Percentiles rank a stretch among this genome's conserved stretches.
Evolutionary conservation across 352 stramenopile genomes (phyloP).

Genomic region (Globisporangium apiculatum): DNA sequence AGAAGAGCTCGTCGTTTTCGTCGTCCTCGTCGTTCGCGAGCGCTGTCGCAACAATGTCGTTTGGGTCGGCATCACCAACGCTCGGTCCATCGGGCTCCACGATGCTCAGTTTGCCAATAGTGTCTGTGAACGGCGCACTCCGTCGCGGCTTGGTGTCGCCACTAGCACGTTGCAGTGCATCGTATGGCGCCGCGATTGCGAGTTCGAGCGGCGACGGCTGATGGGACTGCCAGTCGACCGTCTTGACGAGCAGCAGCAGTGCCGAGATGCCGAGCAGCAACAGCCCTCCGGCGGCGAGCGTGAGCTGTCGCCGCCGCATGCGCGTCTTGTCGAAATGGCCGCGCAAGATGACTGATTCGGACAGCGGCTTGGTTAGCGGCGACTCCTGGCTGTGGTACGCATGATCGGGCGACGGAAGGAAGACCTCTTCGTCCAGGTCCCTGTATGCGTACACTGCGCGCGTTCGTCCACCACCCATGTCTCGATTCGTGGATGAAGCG

Average conservation of each 20-base stretch:
- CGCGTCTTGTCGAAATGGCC: slow-evolving; percentile 3
- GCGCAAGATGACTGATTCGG: slow-evolving; percentile 5
- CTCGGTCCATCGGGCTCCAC: not conserved
- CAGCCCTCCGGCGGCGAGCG: not conserved
- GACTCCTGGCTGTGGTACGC: slow-evolving; percentile 5
- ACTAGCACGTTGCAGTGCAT: not conserved
- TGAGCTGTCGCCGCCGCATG: not conserved
- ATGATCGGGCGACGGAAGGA: not conserved
- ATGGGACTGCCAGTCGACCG: not conserved
- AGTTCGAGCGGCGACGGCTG: not conserved
- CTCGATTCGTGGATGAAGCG: too few relatives aligned
- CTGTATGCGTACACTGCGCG: slow-evolving; percentile 1
- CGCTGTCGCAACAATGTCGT: not conserved
- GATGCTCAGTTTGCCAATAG: not conserved
- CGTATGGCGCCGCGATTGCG: slow-evolving; percentile 1
- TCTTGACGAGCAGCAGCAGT: not conserved
- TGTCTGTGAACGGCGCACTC: not conserved
- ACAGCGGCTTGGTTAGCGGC: not conserved
- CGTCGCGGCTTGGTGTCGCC: not conserved
- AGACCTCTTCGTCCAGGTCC: slow-evolving; percentile 4
- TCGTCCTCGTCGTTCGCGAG: not conserved
- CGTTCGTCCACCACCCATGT: not conserved
- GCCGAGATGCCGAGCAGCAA: not conserved
- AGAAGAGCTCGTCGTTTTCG: slow-evolving; percentile 7
- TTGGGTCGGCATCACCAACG: not conserved